A percentile compares a stretch with the other conserved stretches of the same genome.
phyloP scores from a whole-genome alignment of 306 rosid genomes.

The Acacia melanoxylon region DNA sequence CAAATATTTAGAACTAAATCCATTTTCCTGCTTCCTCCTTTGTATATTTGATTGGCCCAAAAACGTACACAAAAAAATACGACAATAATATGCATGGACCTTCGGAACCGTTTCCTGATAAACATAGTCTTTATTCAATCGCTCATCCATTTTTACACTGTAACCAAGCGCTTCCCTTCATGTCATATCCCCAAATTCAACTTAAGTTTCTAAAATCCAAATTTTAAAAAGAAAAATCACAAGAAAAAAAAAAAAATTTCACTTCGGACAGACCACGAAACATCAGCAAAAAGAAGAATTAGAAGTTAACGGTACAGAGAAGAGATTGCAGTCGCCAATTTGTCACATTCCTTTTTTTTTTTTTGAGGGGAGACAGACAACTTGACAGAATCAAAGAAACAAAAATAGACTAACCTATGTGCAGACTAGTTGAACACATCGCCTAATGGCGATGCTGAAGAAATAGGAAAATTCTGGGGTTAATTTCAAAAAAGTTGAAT shows the following conservation, averaged over 20 bases:
- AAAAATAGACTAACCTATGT: neutral
- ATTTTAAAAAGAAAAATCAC: neutral
- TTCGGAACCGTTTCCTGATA: no score
- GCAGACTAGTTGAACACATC: neutral
- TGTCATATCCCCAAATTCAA: neutral
- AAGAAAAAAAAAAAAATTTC: no score
- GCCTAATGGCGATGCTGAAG: neutral
- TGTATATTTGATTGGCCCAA: no score
- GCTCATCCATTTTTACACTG: neutral
- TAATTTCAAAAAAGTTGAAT: neutral
- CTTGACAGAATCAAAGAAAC: neutral
- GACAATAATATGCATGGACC: no score
- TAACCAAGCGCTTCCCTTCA: neutral
- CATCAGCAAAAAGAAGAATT: constrained; percentile 6
- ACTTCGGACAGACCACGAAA: constrained; percentile 3
- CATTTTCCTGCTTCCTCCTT: no score
- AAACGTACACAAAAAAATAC: no score
- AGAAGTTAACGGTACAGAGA: neutral
- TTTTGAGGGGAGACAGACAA: neutral
- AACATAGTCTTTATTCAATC: neutral
- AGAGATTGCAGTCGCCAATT: neutral
- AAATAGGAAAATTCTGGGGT: neutral
- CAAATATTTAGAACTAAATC: no score
- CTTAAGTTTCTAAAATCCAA: neutral
- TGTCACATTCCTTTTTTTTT: no score